Evolutionary conservation across 2,329 filamentous ascomycete genomes (phyloP).

Genomic region (Talaromyces sp.): DNA sequence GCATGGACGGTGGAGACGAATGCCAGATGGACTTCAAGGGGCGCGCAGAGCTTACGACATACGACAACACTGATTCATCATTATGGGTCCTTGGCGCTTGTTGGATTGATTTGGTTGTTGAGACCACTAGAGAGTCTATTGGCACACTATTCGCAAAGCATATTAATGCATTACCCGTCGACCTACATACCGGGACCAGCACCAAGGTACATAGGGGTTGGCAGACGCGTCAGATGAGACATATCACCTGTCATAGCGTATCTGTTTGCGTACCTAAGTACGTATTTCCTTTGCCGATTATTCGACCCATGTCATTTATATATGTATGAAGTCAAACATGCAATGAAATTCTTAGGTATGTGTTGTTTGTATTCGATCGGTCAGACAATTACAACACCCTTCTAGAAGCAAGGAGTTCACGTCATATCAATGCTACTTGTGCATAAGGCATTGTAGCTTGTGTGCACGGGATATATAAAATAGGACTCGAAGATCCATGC

Average conservation of each 20-base stretch:
- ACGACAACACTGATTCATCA: not conserved
- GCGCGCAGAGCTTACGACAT: not conserved
- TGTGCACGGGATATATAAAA: not conserved
- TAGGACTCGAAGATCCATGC: not conserved
- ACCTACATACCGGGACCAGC: not conserved
- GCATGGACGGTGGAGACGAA: conserved; percentile 4
- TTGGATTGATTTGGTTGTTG: not conserved
- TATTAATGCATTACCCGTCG: not conserved
- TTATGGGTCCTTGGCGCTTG: not conserved
- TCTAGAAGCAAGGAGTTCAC: not conserved
- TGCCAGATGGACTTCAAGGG: not conserved
- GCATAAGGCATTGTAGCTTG: not conserved
- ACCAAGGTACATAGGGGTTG: not conserved
- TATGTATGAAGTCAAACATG: not conserved
- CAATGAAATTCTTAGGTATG: not conserved
- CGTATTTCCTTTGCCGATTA: not conserved
- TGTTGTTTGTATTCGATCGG: no score
- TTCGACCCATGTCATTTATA: not conserved
- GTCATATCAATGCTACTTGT: not conserved
- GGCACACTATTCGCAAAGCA: not conserved
- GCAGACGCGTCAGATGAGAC: not conserved
- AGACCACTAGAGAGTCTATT: not conserved
- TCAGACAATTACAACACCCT: not conserved
- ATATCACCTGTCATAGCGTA: not conserved
- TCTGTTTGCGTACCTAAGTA: not conserved